phyloP scores from a whole-genome alignment of 805 yeast genomes.

The Myxozyma neotropica region DNA sequence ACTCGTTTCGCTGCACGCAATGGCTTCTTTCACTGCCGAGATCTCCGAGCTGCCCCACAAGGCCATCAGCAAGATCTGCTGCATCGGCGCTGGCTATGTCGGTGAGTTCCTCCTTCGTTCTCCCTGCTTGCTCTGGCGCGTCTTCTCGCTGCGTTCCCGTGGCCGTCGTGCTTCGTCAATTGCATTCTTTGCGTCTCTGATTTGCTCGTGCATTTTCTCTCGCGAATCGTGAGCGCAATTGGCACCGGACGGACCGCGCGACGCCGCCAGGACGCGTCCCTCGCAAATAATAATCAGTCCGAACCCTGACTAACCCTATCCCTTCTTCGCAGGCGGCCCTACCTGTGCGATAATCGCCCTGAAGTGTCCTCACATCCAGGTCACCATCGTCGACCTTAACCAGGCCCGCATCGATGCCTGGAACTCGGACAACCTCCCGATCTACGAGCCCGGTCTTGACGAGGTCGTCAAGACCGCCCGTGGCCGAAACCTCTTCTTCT shows the following conservation, averaged over 20 bases:
- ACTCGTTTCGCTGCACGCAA: conserved; percentile 8
- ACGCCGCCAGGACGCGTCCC: too few relatives aligned
- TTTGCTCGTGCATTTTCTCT: too few relatives aligned
- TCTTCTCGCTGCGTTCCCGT: not conserved
- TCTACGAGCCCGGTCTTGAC: conserved; percentile 41
- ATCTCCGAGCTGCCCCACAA: conserved; percentile 31
- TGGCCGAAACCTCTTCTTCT: conserved; percentile 39
- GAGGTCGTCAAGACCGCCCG: conserved; percentile 38
- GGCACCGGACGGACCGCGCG: too few relatives aligned
- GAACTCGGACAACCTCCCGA: conserved; percentile 40
- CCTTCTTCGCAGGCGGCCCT: conserved; percentile 36
- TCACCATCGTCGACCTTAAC: conserved; percentile 40
- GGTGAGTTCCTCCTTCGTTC: conserved; percentile 21
- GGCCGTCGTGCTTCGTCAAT: too few relatives aligned
- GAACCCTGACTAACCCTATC: not conserved
- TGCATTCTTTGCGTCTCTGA: too few relatives aligned
- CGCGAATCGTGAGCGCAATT: too few relatives aligned
- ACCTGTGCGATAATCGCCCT: conserved; percentile 41
- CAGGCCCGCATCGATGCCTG: conserved; percentile 40
- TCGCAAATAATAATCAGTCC: too few relatives aligned
- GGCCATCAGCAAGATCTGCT: conserved; percentile 38
- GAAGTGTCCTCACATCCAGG: conserved; percentile 37
- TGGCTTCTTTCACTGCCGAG: conserved; percentile 24
- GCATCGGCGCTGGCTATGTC: conserved; percentile 42
- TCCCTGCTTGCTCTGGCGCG: conserved; percentile 2